Evolutionary conservation across 1,139 yeast genomes (phyloP).

Genomic region (Suhomyces coccinellae): DNA sequence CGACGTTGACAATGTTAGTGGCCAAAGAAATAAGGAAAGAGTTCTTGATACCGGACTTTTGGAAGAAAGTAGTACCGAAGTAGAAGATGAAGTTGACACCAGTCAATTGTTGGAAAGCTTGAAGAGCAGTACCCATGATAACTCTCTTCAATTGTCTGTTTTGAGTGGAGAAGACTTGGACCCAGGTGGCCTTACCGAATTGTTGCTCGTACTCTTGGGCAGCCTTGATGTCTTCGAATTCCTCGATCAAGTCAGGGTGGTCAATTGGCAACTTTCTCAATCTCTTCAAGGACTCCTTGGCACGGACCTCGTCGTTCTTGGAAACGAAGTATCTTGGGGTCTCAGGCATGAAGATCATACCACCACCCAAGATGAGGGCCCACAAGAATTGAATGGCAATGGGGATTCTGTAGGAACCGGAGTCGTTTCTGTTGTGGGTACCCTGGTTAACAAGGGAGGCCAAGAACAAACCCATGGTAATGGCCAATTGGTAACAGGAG

Average conservation of each 20-base stretch:
- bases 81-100: constrained; percentile 74
- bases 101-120: constrained; percentile 67
- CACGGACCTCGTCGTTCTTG: constrained; percentile 54
- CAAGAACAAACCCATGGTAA: constrained; percentile 57
- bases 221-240: constrained; percentile 40
- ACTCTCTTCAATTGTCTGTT: constrained; percentile 40
- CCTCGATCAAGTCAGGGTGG: constrained; percentile 43
- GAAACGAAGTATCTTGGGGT: constrained; percentile 73
- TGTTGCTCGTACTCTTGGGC: constrained; percentile 36
- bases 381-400: constrained; percentile 52
- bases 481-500: constrained; percentile 65
- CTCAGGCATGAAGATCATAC: constrained; percentile 71
- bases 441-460: constrained; percentile 67
- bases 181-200: constrained; percentile 36
- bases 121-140: constrained; percentile 34
- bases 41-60: constrained; percentile 51
- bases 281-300: constrained; percentile 39
- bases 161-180: constrained; percentile 31
- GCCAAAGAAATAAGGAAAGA: constrained; percentile 38
- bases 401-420: constrained; percentile 67
- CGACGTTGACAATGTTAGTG: constrained; percentile 40
- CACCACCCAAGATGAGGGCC: constrained; percentile 46
- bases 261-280: constrained; percentile 39
- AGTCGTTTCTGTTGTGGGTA: constrained; percentile 47
- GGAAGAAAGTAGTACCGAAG: constrained; percentile 67